Base-by-base conservation (phyloP, 1,139 yeast genomes). In the Pichia inconspicua region DNA sequence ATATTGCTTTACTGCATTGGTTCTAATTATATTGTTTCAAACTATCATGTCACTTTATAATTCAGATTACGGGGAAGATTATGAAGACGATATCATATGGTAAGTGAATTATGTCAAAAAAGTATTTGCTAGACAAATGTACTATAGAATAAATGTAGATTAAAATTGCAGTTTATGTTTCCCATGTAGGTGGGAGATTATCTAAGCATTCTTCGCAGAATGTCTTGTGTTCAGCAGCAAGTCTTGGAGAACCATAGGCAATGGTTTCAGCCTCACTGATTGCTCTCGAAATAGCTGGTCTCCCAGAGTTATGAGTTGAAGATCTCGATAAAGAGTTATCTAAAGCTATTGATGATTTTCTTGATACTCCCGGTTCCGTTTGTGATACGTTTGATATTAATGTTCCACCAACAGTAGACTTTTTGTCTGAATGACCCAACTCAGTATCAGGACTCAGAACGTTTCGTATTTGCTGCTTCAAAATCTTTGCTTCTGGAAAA, bases 401-500 rank as follows among this genome's bases (percentile, higher is more conserved):
- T 1, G 38, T 34, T 10, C 53, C 51, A 11, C 15, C 37, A n/a
- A 50, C 27, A 14, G 50, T 25, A 14, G 59, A 58, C 48, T 63
- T 66, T 12, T 37, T 37, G 48, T 70, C 74, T 5, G 68, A 57
- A 60, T 78, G 84, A 12, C 81, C 81, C 43, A 78, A 60, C 12
- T 62, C 57, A 19, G 68, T 62, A 0, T 59, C 66, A 0, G 83
- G 83, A 42, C 67, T 70, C n/a, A 77, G 62, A 2, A 63, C 55
- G 50, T 77, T 74, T 44, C 82, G 60, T 7, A 80, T 75, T 41
- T 67, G 64, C 53, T 77, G 80, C 62, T 81, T 80, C 49, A 81
- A 62, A 14, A 71, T 71, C 57, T 81, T 81, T 15, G 82, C 74
- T 55, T 80, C 84, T 5, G 83, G 84, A 61, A 80, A 80, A 25